phyloP scores from a whole-genome alignment of 2,329 filamentous ascomycete genomes.

The Xylaria sp. region DNA sequence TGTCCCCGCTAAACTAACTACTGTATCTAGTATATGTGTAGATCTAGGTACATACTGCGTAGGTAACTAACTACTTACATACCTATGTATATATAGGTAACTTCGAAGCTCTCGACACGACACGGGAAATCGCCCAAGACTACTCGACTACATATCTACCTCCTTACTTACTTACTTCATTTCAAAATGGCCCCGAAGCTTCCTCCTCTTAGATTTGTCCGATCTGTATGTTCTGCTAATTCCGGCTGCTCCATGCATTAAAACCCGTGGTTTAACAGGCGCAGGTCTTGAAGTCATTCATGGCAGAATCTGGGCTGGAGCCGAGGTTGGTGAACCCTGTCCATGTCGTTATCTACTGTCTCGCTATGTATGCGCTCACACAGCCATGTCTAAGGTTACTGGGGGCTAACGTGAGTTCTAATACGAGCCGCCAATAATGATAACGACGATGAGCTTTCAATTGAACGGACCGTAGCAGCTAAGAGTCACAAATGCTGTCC shows the following conservation, averaged over 20 bases:
- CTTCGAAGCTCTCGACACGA: no score
- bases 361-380: conserved; percentile 2
- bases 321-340: conserved; percentile 71
- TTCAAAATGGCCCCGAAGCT: conserved; percentile 50
- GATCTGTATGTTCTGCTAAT: conserved; percentile 61
- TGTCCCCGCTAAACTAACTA: background rate
- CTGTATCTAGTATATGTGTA: background rate
- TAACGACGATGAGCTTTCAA: conserved; percentile 4
- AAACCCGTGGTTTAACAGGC: conserved; percentile 10
- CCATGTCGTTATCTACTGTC: background rate
- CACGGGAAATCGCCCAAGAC: background rate
- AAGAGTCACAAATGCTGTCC: conserved; percentile 70
- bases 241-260: background rate
- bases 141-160: no score
- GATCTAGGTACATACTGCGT: background rate
- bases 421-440: background rate
- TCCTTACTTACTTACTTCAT: no score
- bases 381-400: conserved; percentile 50
- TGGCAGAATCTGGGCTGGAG: conserved; percentile 86
- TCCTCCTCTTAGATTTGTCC: conserved; percentile 70
- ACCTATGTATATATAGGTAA: no score
- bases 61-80: no score
- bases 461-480: conserved; percentile 59
- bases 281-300: conserved; percentile 87
- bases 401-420: conserved; percentile 53